Evolutionary conservation across 2,329 filamentous ascomycete species (phyloP), one percentile per base, ranked within the genome.

Genomic region (Ophidiomyces ophidiicola): DNA sequence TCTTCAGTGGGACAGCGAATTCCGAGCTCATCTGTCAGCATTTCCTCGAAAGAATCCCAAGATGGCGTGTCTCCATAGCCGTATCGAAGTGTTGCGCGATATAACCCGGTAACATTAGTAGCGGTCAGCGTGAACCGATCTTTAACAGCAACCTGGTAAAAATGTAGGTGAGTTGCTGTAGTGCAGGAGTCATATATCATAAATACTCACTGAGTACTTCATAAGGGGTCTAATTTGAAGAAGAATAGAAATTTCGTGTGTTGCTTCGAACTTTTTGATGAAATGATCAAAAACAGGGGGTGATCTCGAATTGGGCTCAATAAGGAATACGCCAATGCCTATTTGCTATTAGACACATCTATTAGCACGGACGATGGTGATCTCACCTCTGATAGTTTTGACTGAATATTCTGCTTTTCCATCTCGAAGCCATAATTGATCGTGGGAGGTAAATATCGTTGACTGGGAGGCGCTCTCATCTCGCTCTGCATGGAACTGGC

Each of bases 311-410:
- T 81, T 80, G 1, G 73, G 69, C 58, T 87, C 86, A 60, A 87
- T 82, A 54, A 87, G 85, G 63, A 83, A 86, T 39, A 87, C 76
- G 1, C 78, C 81, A 5, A 74, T 69, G 19, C 68, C 82, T 41
- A 64, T 66, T 37, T n/a, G 56, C n/a, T 57, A 50, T 6, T 65
- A 44, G 26, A 30, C 11, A n/a, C 19, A 25, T 18, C 17, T 7
- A n/a, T 3, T 25, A n/a, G 6, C 2, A 34, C 10, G 6, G 15
- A 5, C 4, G 10, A 12, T 12, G 23, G 14, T 11, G 10, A 21
- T 14, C 8, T 10, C 17, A 47, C 45, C 45, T 44, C 43, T 38
- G 19, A 47, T 47, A 8, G 24, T 45, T 32, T 47, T 47, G 4
- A 47, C 45, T 8, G 30, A 35, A 24, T 38, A 39, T 19, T 47